phyloP scores from a whole-genome alignment of 306 rosid genomes.

The Prosopis cineraria region DNA sequence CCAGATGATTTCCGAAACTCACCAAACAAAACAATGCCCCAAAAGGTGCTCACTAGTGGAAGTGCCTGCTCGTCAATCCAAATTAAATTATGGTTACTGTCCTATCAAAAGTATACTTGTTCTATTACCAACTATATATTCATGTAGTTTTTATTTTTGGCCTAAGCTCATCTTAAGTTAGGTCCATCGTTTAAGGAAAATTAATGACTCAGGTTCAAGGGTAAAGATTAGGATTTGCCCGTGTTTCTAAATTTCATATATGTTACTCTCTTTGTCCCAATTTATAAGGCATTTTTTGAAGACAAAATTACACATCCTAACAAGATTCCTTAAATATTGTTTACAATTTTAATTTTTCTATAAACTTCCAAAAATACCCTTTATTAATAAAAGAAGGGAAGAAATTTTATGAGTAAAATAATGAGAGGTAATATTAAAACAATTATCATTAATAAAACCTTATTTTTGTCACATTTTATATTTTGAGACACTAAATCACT shows the following conservation, averaged over 20 bases:
- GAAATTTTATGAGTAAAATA: no score
- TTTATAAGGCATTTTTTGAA: no score
- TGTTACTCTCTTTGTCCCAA: no score
- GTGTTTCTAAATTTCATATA: background rate
- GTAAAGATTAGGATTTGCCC: background rate
- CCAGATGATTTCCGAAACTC: constrained; percentile 83
- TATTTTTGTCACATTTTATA: no score
- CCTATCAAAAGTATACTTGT: background rate
- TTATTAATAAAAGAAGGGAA: no score
- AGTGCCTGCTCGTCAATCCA: constrained; percentile 66
- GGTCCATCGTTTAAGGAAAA: background rate
- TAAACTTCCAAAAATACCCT: no score
- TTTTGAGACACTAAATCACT: no score
- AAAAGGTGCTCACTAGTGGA: constrained; percentile 95
- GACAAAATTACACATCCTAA: no score
- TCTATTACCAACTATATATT: background rate
- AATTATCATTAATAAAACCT: no score
- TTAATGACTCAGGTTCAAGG: background rate
- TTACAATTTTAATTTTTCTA: no score
- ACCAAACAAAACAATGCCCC: constrained; percentile 84
- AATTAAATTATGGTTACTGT: constrained; percentile 4
- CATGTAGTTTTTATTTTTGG: background rate
- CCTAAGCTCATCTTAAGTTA: background rate
- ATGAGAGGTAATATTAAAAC: no score
- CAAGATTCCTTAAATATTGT: no score